phyloP scores from a whole-genome alignment of 2,329 filamentous ascomycete genomes.

The Colletotrichum spinosum region DNA sequence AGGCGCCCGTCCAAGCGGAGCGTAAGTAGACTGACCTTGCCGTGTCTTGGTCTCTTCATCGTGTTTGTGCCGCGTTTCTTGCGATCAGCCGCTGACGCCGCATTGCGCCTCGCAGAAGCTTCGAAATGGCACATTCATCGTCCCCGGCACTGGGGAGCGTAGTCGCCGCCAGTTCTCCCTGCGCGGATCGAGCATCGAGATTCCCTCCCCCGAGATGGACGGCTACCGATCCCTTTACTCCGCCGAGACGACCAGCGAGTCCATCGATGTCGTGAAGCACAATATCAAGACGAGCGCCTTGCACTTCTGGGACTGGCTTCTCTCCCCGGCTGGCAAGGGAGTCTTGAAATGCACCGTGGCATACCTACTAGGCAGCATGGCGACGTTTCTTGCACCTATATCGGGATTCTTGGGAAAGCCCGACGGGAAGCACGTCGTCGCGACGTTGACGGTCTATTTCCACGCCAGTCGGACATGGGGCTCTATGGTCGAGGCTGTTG shows the following conservation, averaged over 20 bases:
- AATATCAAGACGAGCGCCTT: constrained; percentile 52
- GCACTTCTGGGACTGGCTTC: constrained; percentile 69
- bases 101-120: constrained; percentile 66
- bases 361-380: constrained; percentile 87
- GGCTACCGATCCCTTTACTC: constrained; percentile 49
- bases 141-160: constrained; percentile 87
- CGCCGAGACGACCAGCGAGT: constrained; percentile 50
- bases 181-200: constrained; percentile 60
- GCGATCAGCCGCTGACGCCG: constrained; percentile 13
- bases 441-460: constrained; percentile 94
- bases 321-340: constrained; percentile 79
- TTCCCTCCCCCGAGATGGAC: constrained; percentile 47
- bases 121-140: constrained; percentile 86
- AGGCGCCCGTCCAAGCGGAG: constrained; percentile 58
- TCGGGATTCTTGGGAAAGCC: constrained; percentile 81
- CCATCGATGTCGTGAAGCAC: constrained; percentile 48
- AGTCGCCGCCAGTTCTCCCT: constrained; percentile 84
- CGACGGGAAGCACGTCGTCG: constrained; percentile 94
- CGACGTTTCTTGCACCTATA: constrained; percentile 82
- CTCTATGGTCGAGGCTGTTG: constrained; percentile 87
- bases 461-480: constrained; percentile 88
- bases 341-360: constrained; percentile 93
- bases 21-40: constrained; percentile 46
- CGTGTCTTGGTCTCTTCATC: no score
- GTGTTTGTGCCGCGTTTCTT: constrained; percentile 9